phyloP scores from a whole-genome alignment of 202 grass and related monocot species.

The Brachypodium distachyon region DNA sequence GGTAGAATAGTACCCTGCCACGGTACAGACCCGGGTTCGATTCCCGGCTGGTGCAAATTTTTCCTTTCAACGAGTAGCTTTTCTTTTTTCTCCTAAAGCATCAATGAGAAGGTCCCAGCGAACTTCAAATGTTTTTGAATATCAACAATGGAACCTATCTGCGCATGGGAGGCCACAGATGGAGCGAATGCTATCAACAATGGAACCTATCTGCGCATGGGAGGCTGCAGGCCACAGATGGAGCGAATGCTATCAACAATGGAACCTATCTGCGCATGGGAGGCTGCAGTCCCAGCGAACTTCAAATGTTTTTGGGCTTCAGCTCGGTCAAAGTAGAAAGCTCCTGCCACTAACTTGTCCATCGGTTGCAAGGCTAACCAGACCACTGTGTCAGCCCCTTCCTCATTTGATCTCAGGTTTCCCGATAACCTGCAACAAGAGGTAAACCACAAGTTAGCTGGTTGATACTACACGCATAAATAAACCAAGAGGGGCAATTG shows the following conservation, averaged over 20 bases:
- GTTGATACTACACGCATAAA: background rate
- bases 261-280: conserved; percentile 47
- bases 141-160: too few species aligned
- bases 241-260: conserved; percentile 41
- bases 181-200: conserved; percentile 28
- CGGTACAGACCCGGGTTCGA: conserved; percentile 97
- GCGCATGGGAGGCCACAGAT: too few species aligned
- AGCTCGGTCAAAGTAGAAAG: conserved; percentile 83
- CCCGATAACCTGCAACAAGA: conserved; percentile 49
- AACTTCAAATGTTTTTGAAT: too few species aligned
- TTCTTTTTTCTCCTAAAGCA: too few species aligned
- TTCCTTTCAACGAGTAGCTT: too few species aligned
- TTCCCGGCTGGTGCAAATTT: conserved; percentile 94
- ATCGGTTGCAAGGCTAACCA: conserved; percentile 80
- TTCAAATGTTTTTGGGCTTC: conserved; percentile 77
- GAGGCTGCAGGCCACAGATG: conserved; percentile 34
- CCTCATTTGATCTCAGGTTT: conserved; percentile 58
- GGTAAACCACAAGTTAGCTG: background rate
- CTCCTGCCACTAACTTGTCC: conserved; percentile 56
- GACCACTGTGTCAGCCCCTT: conserved; percentile 73
- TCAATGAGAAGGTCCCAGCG: too few species aligned
- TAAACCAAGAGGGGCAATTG: background rate
- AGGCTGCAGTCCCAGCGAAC: conserved; percentile 54
- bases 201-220: too few species aligned
- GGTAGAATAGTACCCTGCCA: conserved; percentile 99